Percentiles rank a stretch among this genome's conserved stretches.
Evolutionary conservation across 192 early-diverging fungal species (phyloP).

Genomic region (Coemansia interrupta): DNA sequence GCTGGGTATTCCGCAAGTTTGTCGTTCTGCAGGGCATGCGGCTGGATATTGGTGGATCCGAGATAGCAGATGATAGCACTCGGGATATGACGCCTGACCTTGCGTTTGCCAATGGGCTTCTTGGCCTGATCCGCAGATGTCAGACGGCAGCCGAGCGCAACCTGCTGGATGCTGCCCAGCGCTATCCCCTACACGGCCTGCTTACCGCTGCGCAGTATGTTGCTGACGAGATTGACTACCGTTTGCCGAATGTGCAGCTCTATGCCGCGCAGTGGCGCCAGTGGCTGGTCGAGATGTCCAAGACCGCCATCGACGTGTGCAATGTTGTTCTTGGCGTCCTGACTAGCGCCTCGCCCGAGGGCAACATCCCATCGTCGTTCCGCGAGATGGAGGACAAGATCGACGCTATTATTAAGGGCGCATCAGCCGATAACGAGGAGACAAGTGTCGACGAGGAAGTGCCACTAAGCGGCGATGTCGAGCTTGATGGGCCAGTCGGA

Average conservation of each 20-base stretch:
- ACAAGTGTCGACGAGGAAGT: constrained; percentile 41
- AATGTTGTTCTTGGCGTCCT: constrained; percentile 65
- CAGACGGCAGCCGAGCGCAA: constrained; percentile 46
- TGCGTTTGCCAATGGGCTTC: constrained; percentile 26
- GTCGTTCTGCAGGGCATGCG: constrained; percentile 51
- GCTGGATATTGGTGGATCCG: constrained; percentile 4
- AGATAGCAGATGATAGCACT: background rate
- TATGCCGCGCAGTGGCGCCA: constrained; percentile 53
- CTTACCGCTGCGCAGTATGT: constrained; percentile 60
- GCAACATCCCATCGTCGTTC: constrained; percentile 79
- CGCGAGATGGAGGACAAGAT: constrained; percentile 61
- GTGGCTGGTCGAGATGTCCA: constrained; percentile 49
- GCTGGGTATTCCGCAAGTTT: constrained; percentile 77
- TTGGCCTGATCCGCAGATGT: constrained; percentile 16
- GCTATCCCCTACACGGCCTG: constrained; percentile 58
- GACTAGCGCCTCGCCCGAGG: constrained; percentile 81
- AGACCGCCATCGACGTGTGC: constrained; percentile 56
- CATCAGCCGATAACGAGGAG: constrained; percentile 1
- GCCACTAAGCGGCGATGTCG: constrained; percentile 18
- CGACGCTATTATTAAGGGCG: constrained; percentile 47
- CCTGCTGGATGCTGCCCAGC: constrained; percentile 52
- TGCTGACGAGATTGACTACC: constrained; percentile 61
- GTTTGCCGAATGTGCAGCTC: constrained; percentile 37
- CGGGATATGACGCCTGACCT: constrained; percentile 3
- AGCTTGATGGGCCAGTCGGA: constrained; percentile 38